A percentile compares a stretch with the other conserved stretches of the same genome.
phyloP scores from a whole-genome alignment of 306 rosid genomes.

The Trifolium repens region DNA sequence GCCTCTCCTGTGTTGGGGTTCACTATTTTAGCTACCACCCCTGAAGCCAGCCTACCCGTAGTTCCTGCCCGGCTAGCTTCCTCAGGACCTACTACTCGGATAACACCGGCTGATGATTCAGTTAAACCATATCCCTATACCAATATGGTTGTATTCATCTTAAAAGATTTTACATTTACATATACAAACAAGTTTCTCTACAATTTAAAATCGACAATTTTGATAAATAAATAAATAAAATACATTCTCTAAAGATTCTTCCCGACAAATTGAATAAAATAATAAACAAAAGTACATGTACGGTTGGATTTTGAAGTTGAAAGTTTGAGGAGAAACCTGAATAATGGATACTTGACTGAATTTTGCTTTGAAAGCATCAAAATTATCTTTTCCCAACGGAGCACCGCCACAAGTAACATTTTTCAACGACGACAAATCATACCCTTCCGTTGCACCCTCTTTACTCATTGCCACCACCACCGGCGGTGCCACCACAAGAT shows the following conservation, averaged over 20 bases:
- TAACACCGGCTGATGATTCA: conserved; percentile 47
- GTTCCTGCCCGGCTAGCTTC: conserved; percentile 46
- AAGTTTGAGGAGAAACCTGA: conserved; percentile 38
- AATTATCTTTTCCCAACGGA: conserved; percentile 48
- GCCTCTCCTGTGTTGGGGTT: conserved; percentile 51
- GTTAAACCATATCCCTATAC: conserved; percentile 66
- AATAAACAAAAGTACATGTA: not conserved
- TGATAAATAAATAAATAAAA: not conserved
- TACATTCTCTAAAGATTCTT: no score
- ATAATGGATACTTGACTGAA: conserved; percentile 29
- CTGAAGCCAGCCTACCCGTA: conserved; percentile 46
- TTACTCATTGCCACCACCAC: conserved; percentile 52
- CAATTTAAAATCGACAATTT: not conserved
- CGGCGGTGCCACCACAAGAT: conserved; percentile 47
- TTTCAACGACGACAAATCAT: conserved; percentile 49
- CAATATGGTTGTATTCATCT: not conserved
- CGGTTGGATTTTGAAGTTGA: not conserved
- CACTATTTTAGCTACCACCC: conserved; percentile 56
- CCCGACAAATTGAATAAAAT: no score
- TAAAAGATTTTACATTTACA: not conserved
- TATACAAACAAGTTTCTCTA: not conserved
- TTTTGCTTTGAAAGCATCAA: conserved; percentile 45
- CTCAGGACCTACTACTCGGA: conserved; percentile 26
- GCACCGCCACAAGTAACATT: conserved; percentile 50
- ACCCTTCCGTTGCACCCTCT: conserved; percentile 29